Base-by-base conservation (phyloP, 805 yeast genomes). In the Yamadazyma olivae region DNA sequence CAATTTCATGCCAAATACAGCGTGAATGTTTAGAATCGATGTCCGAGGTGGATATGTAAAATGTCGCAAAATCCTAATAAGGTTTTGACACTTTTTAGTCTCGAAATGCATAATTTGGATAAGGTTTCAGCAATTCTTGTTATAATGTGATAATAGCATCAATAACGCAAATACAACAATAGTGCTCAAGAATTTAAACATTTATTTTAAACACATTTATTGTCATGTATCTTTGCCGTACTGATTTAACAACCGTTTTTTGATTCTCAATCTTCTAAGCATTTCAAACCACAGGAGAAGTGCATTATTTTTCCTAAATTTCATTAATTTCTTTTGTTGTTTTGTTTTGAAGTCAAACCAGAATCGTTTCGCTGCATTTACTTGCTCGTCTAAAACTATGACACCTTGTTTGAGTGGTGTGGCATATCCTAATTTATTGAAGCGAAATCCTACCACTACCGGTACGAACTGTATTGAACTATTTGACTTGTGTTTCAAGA, bases 401-500 rank as follows among this genome's bases (percentile, higher is more conserved):
- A 61, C 61, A 1, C 67, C 67, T 3, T 44, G 17, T 26, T 50
- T 55, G 5, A 45, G 32, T 2, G 67, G 67, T 3, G 55, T 41
- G 3, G 63, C 63, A 22, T 39, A 35, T 9, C 54, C 57, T 2
- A 41, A 33, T 35, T 51, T 54, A 8, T 35, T 41, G 33, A 59
- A 61, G 18, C 37, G 39, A 36, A 59, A 60, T 1, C 66, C 66
- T 3, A 43, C 44, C 2, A 60, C 63, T 4, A 61, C 67, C 3
- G 65, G 59, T 5, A 58, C 57, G 42, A 36, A 61, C 7, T 55
- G 48, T 2, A 57, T 30, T 6, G 31, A 36, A 12, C 28, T 20
- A 2, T 42, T 34, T 6, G 29, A 39, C 32, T 48, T 47, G n/a
- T 17, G 38, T n/a, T 14, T 22, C 3, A 57, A 28, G 12, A 57